phyloP scores from a whole-genome alignment of 2,329 filamentous ascomycete species.

The Exophiala phaeomuriformis region DNA sequence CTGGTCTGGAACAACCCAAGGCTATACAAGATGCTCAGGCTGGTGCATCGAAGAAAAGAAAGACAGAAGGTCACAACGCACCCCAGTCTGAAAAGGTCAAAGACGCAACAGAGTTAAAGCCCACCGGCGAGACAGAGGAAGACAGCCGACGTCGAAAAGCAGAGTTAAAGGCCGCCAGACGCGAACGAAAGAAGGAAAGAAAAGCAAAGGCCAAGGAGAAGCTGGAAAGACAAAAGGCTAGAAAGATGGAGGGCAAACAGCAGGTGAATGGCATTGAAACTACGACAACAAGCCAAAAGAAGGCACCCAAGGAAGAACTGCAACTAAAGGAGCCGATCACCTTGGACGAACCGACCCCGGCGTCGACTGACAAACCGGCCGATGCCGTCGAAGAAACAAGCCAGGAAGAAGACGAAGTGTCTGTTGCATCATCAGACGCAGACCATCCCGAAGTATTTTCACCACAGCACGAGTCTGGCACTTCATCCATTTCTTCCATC shows the following conservation, averaged over 20 bases:
- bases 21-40: slow-evolving; percentile 10
- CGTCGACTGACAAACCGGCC: slow-evolving; percentile 23
- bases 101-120: no score
- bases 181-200: slow-evolving; percentile 34
- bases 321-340: slow-evolving; percentile 13
- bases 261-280: slow-evolving; percentile 28
- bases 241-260: slow-evolving; percentile 30
- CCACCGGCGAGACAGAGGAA: slow-evolving; percentile 29
- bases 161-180: slow-evolving; percentile 43
- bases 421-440: slow-evolving; percentile 38
- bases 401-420: no score
- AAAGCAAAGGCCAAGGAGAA: slow-evolving; percentile 30
- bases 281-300: slow-evolving; percentile 24
- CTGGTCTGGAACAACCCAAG: slow-evolving; percentile 12
- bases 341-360: background rate
- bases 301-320: slow-evolving; percentile 4
- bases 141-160: slow-evolving; percentile 37
- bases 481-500: slow-evolving; percentile 64
- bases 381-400: slow-evolving; percentile 28
- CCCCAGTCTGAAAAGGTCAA: slow-evolving; percentile 17
- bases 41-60: slow-evolving; percentile 20
- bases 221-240: slow-evolving; percentile 36
- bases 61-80: slow-evolving; percentile 18
- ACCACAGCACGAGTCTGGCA: slow-evolving; percentile 38
- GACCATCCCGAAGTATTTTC: slow-evolving; percentile 31